Conservation (phyloP, 2,329 filamentous ascomycete genomes). For the Fusarium brachygibbosum region DNA sequence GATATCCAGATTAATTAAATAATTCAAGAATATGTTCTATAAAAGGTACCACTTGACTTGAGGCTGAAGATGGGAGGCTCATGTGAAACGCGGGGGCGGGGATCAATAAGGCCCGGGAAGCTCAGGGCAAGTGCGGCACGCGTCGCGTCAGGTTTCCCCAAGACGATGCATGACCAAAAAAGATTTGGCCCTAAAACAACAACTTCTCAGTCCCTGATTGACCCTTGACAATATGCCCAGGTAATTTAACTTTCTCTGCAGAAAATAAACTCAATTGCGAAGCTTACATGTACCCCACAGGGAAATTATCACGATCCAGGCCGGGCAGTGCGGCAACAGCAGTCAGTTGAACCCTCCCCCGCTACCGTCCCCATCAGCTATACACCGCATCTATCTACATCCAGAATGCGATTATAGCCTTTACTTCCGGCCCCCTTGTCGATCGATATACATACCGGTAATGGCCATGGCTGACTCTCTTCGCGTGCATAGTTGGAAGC, state of each 20-base stretch:
- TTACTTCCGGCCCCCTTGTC: not conserved
- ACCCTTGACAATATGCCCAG: slow-evolving; percentile 46
- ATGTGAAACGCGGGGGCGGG: slow-evolving; percentile 41
- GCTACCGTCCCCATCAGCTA: slow-evolving; percentile 11
- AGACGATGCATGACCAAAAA: slow-evolving; percentile 27
- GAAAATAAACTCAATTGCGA: not conserved
- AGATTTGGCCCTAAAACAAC: slow-evolving; percentile 34
- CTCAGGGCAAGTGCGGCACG: slow-evolving; percentile 37
- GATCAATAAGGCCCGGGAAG: slow-evolving; percentile 16
- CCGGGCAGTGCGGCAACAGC: slow-evolving; percentile 99
- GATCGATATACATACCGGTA: not conserved
- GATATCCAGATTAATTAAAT: not conserved
- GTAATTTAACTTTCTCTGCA: slow-evolving; percentile 15
- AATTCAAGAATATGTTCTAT: not conserved
- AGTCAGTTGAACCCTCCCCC: slow-evolving; percentile 71
- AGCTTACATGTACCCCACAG: slow-evolving; percentile 60
- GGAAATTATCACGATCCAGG: slow-evolving; percentile 99
- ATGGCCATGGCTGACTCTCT: slow-evolving; percentile 53
- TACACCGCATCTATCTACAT: slow-evolving; percentile 16
- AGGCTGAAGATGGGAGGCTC: slow-evolving; percentile 16
- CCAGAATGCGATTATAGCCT: not conserved
- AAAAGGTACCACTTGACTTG: no score
- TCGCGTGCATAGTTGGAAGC: slow-evolving; percentile 77
- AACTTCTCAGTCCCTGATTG: slow-evolving; percentile 19
- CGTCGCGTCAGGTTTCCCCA: slow-evolving; percentile 38